Evolutionary conservation across 805 yeast species (phyloP).

Genomic region (Yamadazyma takamatsuzukensis): DNA sequence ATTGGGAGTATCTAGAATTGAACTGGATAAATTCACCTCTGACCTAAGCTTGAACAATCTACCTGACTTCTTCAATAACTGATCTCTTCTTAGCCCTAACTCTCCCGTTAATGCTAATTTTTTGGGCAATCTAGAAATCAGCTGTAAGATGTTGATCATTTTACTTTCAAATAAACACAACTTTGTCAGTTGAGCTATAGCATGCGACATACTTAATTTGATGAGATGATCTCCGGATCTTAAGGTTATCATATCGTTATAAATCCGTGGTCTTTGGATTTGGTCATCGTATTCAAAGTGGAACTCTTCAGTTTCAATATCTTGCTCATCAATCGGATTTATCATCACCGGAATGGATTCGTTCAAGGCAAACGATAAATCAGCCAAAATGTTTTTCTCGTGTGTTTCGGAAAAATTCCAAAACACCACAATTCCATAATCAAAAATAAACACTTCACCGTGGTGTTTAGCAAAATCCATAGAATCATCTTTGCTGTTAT

Average conservation of each 20-base stretch:
- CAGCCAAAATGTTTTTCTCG: slow-evolving; percentile 91
- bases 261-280: slow-evolving; percentile 68
- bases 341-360: slow-evolving; percentile 49
- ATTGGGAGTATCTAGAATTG: slow-evolving; percentile 91
- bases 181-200: slow-evolving; percentile 94
- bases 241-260: slow-evolving; percentile 90
- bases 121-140: slow-evolving; percentile 87
- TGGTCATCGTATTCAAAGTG: slow-evolving; percentile 67
- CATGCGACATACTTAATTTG: slow-evolving; percentile 90
- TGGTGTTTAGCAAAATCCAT: slow-evolving; percentile 52
- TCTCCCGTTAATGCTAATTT: slow-evolving; percentile 87
- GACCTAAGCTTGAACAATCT: slow-evolving; percentile 84
- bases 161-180: slow-evolving; percentile 87
- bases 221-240: slow-evolving; percentile 90
- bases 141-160: slow-evolving; percentile 77
- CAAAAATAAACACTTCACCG: slow-evolving; percentile 86
- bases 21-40: slow-evolving; percentile 88
- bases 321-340: slow-evolving; percentile 78
- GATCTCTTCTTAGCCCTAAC: slow-evolving; percentile 79
- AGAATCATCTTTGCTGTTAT: slow-evolving; percentile 4
- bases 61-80: slow-evolving; percentile 84
- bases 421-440: slow-evolving; percentile 94
- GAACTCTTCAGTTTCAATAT: slow-evolving; percentile 88
- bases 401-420: slow-evolving; percentile 95
- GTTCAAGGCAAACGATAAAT: slow-evolving; percentile 64